Percentiles rank a stretch among this genome's conserved stretches.
phyloP scores from a whole-genome alignment of 257 asterid genomes.

The Solanum rostratum region DNA sequence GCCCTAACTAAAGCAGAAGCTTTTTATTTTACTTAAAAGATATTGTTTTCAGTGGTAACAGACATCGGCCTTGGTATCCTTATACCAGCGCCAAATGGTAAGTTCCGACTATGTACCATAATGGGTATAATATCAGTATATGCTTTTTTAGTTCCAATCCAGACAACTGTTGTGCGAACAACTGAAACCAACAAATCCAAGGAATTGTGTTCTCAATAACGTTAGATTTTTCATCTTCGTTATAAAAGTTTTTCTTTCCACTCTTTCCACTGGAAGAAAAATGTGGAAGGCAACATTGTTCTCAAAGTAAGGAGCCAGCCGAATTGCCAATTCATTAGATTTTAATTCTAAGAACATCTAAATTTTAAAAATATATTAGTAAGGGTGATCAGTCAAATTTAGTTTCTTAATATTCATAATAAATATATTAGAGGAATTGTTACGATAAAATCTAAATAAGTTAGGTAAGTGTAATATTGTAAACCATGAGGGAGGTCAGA shows the following conservation, averaged over 20 bases:
- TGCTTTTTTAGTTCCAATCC: background rate
- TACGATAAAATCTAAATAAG: background rate
- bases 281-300: background rate
- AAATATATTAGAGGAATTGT: background rate
- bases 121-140: background rate
- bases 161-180: background rate
- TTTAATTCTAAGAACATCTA: background rate
- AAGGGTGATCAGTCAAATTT: background rate
- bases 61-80: background rate
- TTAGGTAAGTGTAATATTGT: background rate
- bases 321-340: background rate
- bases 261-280: background rate
- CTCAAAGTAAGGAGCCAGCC: background rate
- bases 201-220: background rate
- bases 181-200: background rate
- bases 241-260: background rate
- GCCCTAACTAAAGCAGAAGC: background rate
- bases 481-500: background rate
- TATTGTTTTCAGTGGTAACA: background rate
- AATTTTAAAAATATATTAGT: background rate
- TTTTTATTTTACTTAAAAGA: background rate
- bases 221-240: background rate
- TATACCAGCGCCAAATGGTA: background rate
- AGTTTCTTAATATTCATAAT: background rate
- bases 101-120: background rate